phyloP scores from a whole-genome alignment of 441 rosid species.

The Corymbia calophylla region DNA sequence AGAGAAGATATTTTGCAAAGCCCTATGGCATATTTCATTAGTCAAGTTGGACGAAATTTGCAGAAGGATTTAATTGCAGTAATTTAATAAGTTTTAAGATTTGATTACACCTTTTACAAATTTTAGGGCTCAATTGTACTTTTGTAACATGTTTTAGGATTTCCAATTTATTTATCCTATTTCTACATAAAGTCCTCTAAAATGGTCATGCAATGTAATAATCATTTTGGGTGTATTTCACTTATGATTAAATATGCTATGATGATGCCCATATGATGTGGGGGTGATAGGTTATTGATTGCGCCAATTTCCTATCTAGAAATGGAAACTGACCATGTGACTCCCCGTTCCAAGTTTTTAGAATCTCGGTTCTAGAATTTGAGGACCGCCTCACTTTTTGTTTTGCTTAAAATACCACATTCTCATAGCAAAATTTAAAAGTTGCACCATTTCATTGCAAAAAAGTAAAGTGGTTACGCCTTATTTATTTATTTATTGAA shows the following conservation, averaged over 20 bases:
- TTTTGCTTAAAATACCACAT: neutral
- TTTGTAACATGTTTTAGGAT: too few species aligned
- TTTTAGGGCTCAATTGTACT: neutral
- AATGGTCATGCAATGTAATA: neutral
- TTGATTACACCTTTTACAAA: accelerated
- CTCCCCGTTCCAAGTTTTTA: neutral
- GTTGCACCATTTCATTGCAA: neutral
- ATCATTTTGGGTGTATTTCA: neutral
- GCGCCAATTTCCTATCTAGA: neutral
- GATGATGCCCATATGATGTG: neutral
- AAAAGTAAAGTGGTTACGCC: neutral
- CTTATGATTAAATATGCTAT: neutral
- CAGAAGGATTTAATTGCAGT: too few species aligned
- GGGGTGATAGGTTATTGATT: neutral
- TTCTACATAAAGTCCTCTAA: neutral
- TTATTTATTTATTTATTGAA: neutral
- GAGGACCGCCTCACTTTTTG: neutral
- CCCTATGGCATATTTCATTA: neutral
- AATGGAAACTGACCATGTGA: neutral
- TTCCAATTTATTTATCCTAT: neutral
- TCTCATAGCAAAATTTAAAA: neutral
- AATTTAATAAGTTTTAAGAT: too few species aligned
- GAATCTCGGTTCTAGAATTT: neutral
- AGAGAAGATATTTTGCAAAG: neutral
- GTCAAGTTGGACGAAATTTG: too few species aligned